phyloP scores from a whole-genome alignment of 257 asterid species.

The Cruciata laevipes region DNA sequence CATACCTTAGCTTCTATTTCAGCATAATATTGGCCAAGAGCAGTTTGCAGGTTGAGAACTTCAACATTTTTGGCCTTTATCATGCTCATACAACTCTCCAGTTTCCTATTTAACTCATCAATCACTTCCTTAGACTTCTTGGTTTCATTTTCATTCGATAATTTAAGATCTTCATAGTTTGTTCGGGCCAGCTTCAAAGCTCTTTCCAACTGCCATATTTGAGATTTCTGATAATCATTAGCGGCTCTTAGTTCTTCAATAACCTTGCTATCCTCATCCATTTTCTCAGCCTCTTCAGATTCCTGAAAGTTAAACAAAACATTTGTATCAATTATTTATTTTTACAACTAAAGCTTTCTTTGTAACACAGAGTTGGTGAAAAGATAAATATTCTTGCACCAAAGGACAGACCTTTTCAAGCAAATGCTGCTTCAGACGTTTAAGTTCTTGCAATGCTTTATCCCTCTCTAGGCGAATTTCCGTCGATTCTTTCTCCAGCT shows the following conservation, averaged over 20 bases:
- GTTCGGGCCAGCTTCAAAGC: conserved; percentile 64
- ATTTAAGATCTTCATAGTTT: conserved; percentile 61
- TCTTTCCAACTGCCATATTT: conserved; percentile 64
- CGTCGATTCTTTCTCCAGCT: conserved; percentile 71
- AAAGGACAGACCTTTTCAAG: conserved; percentile 66
- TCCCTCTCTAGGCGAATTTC: conserved; percentile 66
- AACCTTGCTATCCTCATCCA: conserved; percentile 91
- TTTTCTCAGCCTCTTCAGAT: conserved; percentile 95
- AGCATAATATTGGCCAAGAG: conserved; percentile 97
- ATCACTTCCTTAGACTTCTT: conserved; percentile 62
- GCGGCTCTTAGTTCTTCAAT: conserved; percentile 79
- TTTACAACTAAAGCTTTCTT: neutral
- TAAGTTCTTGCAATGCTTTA: conserved; percentile 69
- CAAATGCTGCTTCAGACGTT: conserved; percentile 92
- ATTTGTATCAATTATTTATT: neutral
- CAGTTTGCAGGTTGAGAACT: conserved; percentile 93
- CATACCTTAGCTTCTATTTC: conserved; percentile 96
- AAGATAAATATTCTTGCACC: neutral
- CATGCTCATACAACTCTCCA: conserved; percentile 53
- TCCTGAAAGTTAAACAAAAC: conserved; percentile 42
- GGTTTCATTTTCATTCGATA: conserved; percentile 47
- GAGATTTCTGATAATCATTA: conserved; percentile 66
- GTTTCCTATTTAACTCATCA: conserved; percentile 67
- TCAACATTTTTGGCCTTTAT: conserved; percentile 83
- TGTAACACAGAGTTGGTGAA: neutral